A percentile compares a stretch with the other conserved stretches of the same genome.
phyloP scores from a whole-genome alignment of 2,329 filamentous ascomycete genomes.

The Calonectria pteridis region DNA sequence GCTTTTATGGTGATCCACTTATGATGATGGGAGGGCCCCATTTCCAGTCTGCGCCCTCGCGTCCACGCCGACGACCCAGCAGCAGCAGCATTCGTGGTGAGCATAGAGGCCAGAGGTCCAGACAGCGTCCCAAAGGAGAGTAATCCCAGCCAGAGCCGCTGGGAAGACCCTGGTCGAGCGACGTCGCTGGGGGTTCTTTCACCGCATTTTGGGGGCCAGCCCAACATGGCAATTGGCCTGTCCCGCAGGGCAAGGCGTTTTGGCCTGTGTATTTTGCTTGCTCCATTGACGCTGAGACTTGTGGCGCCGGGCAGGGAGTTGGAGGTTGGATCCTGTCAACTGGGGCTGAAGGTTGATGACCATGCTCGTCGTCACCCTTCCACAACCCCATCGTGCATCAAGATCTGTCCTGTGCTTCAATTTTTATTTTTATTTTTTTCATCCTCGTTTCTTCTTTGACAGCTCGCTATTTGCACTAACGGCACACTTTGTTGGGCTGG shows the following conservation, averaged over 20 bases:
- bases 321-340: slow-evolving; percentile 7
- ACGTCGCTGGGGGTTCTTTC: slow-evolving; percentile 41
- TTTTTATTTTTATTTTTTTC: slow-evolving; percentile 20
- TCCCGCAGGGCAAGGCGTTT: slow-evolving; percentile 31
- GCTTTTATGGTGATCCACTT: slow-evolving; percentile 22
- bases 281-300: slow-evolving; percentile 17
- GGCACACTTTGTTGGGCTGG: slow-evolving; percentile 5
- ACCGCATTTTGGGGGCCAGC: slow-evolving; percentile 45
- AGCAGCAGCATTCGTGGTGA: slow-evolving; percentile 29
- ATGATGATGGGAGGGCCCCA: slow-evolving; percentile 22
- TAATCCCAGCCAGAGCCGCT: slow-evolving; percentile 24
- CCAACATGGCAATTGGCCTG: slow-evolving; percentile 28
- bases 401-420: slow-evolving; percentile 24
- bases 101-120: slow-evolving; percentile 18
- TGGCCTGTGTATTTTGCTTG: slow-evolving; percentile 12
- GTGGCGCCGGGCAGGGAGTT: slow-evolving; percentile 14
- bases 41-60: slow-evolving; percentile 30
- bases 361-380: background rate
- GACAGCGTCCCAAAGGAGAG: slow-evolving; percentile 17
- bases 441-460: slow-evolving; percentile 1
- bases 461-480: slow-evolving; percentile 12
- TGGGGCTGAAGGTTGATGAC: background rate
- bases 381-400: background rate
- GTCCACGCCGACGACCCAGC: slow-evolving; percentile 32
- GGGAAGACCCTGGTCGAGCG: slow-evolving; percentile 42